Conservation (phyloP, 176 grass and related monocot genomes). For the Raddia guianensis region DNA sequence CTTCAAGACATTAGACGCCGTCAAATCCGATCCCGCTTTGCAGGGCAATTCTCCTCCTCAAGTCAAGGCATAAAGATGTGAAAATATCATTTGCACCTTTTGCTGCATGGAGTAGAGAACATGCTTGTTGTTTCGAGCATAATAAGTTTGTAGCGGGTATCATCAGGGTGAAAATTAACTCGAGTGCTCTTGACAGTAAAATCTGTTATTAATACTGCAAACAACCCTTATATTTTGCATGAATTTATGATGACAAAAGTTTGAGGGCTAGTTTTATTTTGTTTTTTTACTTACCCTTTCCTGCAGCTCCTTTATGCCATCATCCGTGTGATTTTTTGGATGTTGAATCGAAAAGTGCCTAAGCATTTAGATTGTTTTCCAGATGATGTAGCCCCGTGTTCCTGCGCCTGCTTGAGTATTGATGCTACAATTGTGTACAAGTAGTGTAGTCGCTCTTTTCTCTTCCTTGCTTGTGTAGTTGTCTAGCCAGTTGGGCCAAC, state of each 20-base stretch:
- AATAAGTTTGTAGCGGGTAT: slow-evolving; percentile 48
- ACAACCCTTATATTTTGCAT: not conserved
- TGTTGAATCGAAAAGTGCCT: not conserved
- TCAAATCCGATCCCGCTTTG: slow-evolving; percentile 56
- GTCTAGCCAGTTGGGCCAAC: too few species aligned
- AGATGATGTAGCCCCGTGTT: not conserved
- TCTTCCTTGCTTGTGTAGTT: too few species aligned
- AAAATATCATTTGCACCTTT: slow-evolving; percentile 33
- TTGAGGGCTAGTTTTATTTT: not conserved
- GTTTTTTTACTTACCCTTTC: not conserved
- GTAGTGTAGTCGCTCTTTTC: too few species aligned
- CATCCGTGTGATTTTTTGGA: not conserved
- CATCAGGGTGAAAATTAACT: slow-evolving; percentile 15
- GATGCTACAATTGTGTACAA: not conserved
- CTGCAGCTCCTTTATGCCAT: not conserved
- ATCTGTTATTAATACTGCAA: slow-evolving; percentile 1
- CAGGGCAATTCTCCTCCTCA: slow-evolving; percentile 63
- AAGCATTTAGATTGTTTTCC: not conserved
- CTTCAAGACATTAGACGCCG: slow-evolving; percentile 72
- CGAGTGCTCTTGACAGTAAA: not conserved
- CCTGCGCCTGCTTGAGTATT: not conserved
- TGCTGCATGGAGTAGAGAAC: slow-evolving; percentile 30
- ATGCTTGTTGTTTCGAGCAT: slow-evolving; percentile 43
- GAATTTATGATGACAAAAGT: slow-evolving; percentile 37
- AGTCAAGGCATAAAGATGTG: slow-evolving; percentile 58